Percentiles rank a stretch among this genome's conserved stretches.
These are phyloP conservation scores for Phaeosphaeriaceae sp. DNA, from an alignment of 2,329 filamentous ascomycete genomes.

Conservation along the genomic window DNA sequence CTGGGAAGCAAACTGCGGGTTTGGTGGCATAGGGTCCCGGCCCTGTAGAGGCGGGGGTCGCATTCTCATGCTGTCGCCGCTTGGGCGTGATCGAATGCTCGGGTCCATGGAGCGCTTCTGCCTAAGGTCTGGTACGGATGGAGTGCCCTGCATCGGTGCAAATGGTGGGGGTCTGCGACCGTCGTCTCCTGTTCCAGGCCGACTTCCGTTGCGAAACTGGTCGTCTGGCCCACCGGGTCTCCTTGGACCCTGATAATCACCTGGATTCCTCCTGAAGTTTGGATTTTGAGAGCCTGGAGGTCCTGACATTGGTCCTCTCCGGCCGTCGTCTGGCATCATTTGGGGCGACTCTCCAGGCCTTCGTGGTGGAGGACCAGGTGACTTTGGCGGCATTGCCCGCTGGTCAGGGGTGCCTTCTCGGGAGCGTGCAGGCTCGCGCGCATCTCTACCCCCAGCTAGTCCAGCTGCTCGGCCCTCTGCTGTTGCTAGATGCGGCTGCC, in stretches of 20 bases:
- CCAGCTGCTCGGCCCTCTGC: slow-evolving; percentile 33
- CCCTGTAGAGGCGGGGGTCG: slow-evolving; percentile 31
- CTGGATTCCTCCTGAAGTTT: slow-evolving; percentile 31
- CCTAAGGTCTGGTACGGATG: slow-evolving; percentile 36
- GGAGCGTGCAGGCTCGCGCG: slow-evolving; percentile 15
- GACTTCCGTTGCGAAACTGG: slow-evolving; percentile 21
- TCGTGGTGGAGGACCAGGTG: slow-evolving; percentile 27
- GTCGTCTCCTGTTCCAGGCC: slow-evolving; percentile 40
- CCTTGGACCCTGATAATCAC: slow-evolving; percentile 25
- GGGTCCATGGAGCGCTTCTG: slow-evolving; percentile 44
- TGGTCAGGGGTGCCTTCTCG: slow-evolving; percentile 25
- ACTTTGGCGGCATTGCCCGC: slow-evolving; percentile 27
- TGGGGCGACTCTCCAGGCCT: slow-evolving; percentile 25
- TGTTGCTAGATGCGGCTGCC: slow-evolving; percentile 39
- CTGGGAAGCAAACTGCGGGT: slow-evolving; percentile 36
- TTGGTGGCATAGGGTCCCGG: slow-evolving; percentile 38
- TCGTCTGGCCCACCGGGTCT: slow-evolving; percentile 29
- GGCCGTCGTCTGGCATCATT: slow-evolving; percentile 18
- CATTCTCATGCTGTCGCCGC: slow-evolving; percentile 45
- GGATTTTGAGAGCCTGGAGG: slow-evolving; percentile 19
- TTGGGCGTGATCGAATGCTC: slow-evolving; percentile 41
- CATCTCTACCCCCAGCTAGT: slow-evolving; percentile 10
- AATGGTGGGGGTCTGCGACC: slow-evolving; percentile 34
- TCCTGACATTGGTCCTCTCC: slow-evolving; percentile 19
- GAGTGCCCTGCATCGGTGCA: slow-evolving; percentile 26